Evolutionary conservation across 176 grass and related monocot species (phyloP).

Genomic region (Lolium multiflorum): DNA sequence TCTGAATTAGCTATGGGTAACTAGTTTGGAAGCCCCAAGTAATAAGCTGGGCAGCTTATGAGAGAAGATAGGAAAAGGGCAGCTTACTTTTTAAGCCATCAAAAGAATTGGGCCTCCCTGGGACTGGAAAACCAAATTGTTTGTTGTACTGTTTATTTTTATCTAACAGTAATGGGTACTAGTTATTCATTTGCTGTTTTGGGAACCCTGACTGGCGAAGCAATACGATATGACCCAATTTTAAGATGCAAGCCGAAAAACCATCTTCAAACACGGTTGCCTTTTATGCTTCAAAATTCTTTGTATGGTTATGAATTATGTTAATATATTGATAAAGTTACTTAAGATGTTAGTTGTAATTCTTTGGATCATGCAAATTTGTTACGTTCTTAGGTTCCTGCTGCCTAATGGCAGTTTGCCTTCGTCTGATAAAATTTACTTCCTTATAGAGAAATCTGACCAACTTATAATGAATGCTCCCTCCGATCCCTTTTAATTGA

Average conservation of each 20-base stretch:
- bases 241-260: conserved; percentile 30
- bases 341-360: background rate
- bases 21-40: too few species aligned
- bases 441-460: background rate
- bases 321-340: conserved; percentile 4
- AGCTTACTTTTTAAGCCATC: too few species aligned
- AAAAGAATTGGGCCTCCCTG: background rate
- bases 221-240: background rate
- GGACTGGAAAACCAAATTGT: background rate
- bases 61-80: too few species aligned
- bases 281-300: background rate
- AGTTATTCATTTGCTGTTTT: conserved; percentile 1
- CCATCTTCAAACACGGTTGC: background rate
- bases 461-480: background rate
- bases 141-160: background rate
- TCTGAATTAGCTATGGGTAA: too few species aligned
- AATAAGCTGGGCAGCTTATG: too few species aligned
- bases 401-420: background rate
- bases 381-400: background rate
- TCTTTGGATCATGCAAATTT: conserved; percentile 9
- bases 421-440: background rate
- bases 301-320: background rate
- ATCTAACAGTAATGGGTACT: background rate
- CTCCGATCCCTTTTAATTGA: too few species aligned
- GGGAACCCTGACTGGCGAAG: background rate